Base-by-base conservation (phyloP, 371 early-diverging fungal genomes). In the Rhizopus sp. region DNA sequence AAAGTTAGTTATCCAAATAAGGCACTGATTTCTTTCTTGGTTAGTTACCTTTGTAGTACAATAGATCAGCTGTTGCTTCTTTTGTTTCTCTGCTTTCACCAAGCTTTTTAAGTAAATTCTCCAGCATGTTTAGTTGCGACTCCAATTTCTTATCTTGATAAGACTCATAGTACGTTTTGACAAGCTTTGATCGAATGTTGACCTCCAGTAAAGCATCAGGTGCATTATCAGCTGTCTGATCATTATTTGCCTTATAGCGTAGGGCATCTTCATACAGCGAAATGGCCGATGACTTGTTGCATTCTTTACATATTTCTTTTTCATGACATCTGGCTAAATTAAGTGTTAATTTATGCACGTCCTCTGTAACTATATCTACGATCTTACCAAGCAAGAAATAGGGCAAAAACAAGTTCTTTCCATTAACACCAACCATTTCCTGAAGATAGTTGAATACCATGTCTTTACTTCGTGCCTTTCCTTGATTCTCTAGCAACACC, bases 21-120 rank as follows among this genome's bases (percentile, higher is more conserved):
- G 15, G 15, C 10, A 41, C 3, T n/a, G 9, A n/a, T 41, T 15
- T 41, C 10, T n/a, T n/a, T 41, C 9, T 46, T 46, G 17, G n/a
- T 46, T 49, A n/a, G 33, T 39, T 59, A 59, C 64, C 64, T 55
- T 30, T 33, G 42, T 60, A 64, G 40, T 64, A 64, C 12, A 55
- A 47, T 9, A 57, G 6, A 13, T 57, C 53, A 38, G 62, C 52
- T 53, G 17, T 34, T 12, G 5, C 39, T 7, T 30, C n/a, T 0
- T 56, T 42, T 15, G 10, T 45, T 38, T 62, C 49, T 45, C 31
- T 16, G 23, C 15, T 15, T n/a, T 44, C 39, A 38, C 17, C 15
- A 9, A 55, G 12, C 2, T 37, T 32, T 13, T 62, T 33, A 7
- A 62, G 12, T 5, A 62, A 7, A 34, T 34, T 12, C 30, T 57